phyloP scores from a whole-genome alignment of 2,329 filamentous ascomycete species.

The Coniochaeta sp. region DNA sequence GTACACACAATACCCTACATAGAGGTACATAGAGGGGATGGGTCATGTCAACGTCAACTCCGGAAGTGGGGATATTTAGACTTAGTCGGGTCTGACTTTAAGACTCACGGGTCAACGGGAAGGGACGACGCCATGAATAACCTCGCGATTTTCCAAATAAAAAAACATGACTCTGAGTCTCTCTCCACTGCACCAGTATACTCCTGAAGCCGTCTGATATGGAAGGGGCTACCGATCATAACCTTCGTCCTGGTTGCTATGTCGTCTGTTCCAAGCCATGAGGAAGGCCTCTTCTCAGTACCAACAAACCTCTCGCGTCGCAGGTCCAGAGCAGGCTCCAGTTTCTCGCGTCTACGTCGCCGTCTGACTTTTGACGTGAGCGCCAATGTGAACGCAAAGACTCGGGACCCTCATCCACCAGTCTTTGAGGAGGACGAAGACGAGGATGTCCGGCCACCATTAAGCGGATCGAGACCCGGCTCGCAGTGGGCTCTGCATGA shows the following conservation, averaged over 20 bases:
- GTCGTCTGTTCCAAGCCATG: conserved; percentile 1
- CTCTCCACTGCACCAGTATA: background rate
- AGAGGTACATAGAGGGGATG: too few species aligned
- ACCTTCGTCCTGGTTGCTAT: background rate
- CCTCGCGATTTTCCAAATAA: background rate
- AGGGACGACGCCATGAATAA: background rate
- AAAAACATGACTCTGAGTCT: background rate
- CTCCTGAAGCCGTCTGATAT: background rate
- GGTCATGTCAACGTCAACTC: background rate
- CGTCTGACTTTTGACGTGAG: background rate
- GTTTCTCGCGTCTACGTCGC: background rate
- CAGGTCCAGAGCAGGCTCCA: background rate
- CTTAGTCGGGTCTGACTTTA: background rate
- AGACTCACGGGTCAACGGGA: too few species aligned
- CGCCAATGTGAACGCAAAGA: background rate
- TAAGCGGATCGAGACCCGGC: background rate
- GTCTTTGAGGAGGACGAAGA: background rate
- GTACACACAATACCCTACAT: too few species aligned
- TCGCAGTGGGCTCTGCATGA: conserved; percentile 3
- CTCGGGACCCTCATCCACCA: background rate
- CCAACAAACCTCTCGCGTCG: background rate
- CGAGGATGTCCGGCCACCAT: background rate
- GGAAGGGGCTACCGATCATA: background rate
- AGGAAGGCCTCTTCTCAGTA: background rate
- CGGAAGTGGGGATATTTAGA: background rate